A percentile compares a stretch with the other conserved stretches of the same genome.
Conservation (phyloP, 768 basidiomycete species). For the Boletellus ananas region DNA sequence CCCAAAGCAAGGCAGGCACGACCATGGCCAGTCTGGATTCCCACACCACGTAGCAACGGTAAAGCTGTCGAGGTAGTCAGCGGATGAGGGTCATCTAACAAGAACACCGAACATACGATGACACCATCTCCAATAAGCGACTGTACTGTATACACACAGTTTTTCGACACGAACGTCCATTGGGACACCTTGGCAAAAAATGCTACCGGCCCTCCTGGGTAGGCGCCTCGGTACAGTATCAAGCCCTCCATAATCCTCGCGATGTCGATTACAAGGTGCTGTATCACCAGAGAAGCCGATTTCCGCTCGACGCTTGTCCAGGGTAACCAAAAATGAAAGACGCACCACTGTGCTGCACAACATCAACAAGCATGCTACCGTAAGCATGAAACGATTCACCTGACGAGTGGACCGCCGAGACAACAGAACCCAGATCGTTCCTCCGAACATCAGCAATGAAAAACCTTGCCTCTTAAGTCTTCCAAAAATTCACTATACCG, state of each 20-base stretch:
- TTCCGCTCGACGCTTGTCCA: not conserved
- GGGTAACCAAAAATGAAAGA: not conserved
- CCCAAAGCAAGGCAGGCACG: slow-evolving; percentile 24
- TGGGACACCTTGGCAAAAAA: slow-evolving; percentile 23
- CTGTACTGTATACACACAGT: slow-evolving; percentile 12
- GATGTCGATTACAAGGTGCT: slow-evolving; percentile 19
- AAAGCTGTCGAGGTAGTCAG: not conserved
- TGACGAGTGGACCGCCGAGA: not conserved
- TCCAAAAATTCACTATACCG: not conserved
- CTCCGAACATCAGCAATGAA: slow-evolving; percentile 30
- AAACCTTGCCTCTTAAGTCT: slow-evolving; percentile 18
- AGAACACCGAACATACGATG: slow-evolving; percentile 11
- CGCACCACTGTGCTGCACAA: slow-evolving; percentile 22
- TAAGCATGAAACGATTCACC: slow-evolving; percentile 15
- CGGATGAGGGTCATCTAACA: not conserved
- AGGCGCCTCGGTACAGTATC: slow-evolving; percentile 14
- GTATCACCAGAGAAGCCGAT: not conserved
- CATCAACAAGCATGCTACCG: slow-evolving; percentile 19
- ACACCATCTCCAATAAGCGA: slow-evolving; percentile 25
- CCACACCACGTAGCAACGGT: slow-evolving; percentile 27
- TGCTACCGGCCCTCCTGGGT: slow-evolving; percentile 20
- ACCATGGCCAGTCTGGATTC: slow-evolving; percentile 17
- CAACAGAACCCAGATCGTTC: slow-evolving; percentile 21
- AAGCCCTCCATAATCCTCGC: slow-evolving; percentile 20
- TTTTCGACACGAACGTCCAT: slow-evolving; percentile 25